Percentiles rank a stretch among this genome's conserved stretches.
phyloP scores from a whole-genome alignment of 177 flowering plant genomes.

The Vitis hybrid region DNA sequence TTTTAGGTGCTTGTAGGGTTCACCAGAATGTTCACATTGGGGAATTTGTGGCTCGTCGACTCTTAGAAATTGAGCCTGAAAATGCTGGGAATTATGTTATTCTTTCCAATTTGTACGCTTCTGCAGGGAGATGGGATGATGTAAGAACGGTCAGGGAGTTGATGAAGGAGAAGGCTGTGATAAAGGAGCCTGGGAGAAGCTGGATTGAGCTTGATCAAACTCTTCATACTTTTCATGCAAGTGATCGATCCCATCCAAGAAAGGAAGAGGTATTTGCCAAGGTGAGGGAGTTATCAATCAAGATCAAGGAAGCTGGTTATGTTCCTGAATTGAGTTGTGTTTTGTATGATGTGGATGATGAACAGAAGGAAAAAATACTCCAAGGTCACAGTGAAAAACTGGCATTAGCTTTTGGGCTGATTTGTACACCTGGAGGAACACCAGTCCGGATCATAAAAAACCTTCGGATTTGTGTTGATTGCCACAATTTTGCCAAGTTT shows the following conservation, averaged over 20 bases:
- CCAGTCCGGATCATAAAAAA: slow-evolving; percentile 55
- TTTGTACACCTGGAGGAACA: slow-evolving; percentile 28
- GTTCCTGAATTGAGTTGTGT: slow-evolving; percentile 61
- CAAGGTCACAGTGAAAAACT: slow-evolving; percentile 62
- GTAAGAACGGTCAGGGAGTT: slow-evolving; percentile 41
- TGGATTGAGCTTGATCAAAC: slow-evolving; percentile 58
- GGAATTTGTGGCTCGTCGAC: slow-evolving; percentile 38
- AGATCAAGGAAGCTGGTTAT: slow-evolving; percentile 55
- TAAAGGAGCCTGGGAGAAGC: slow-evolving; percentile 67
- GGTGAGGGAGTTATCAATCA: slow-evolving; percentile 42
- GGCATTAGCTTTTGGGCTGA: slow-evolving; percentile 59
- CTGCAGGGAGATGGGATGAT: slow-evolving; percentile 70
- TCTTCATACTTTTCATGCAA: slow-evolving; percentile 58
- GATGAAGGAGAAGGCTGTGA: slow-evolving; percentile 51
- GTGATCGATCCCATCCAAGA: slow-evolving; percentile 54
- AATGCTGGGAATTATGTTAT: slow-evolving; percentile 65
- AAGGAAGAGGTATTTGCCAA: slow-evolving; percentile 43
- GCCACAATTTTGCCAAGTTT: slow-evolving; percentile 60
- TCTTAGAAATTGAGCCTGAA: slow-evolving; percentile 61
- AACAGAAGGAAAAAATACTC: slow-evolving; percentile 57
- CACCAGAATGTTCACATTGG: slow-evolving; percentile 53
- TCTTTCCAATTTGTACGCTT: slow-evolving; percentile 62
- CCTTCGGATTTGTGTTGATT: slow-evolving; percentile 64
- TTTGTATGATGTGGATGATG: slow-evolving; percentile 59
- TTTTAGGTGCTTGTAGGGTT: slow-evolving; percentile 64